phyloP scores from a whole-genome alignment of 225 moss, liverwort and hornwort species.

The Marchantia paleacea region DNA sequence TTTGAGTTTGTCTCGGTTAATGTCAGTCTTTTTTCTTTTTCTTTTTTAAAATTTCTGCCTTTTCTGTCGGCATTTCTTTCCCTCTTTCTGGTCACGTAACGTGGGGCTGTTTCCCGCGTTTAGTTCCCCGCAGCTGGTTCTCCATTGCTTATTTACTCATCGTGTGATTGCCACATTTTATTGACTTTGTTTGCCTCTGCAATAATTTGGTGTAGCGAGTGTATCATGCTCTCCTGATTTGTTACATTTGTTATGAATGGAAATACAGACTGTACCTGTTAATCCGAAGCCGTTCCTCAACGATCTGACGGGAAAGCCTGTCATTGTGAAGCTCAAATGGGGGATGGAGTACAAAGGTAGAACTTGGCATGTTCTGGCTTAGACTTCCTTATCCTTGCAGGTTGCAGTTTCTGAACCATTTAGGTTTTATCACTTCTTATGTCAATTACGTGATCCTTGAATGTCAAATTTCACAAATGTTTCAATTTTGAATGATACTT shows the following conservation, averaged over 20 bases:
- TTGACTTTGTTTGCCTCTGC: not conserved
- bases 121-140: not conserved
- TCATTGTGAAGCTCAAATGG: constrained; percentile 97
- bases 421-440: not conserved
- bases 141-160: not conserved
- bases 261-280: constrained; percentile 73
- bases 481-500: not conserved
- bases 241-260: not conserved
- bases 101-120: no score
- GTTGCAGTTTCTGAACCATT: not conserved
- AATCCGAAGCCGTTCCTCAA: constrained; percentile 96
- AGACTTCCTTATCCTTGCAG: no score
- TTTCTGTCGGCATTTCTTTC: no score
- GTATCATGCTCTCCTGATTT: not conserved
- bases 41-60: no score
- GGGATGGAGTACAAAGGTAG: constrained; percentile 99
- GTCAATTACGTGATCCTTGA: no score
- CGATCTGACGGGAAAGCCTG: constrained; percentile 93
- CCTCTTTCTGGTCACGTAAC: no score
- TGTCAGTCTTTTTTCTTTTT: no score
- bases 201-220: not conserved
- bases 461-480: no score
- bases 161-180: not conserved
- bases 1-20: no score
- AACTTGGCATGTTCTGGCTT: not conserved